Base-by-base conservation (phyloP, 768 basidiomycete species). In the Polyporus arcularius region DNA sequence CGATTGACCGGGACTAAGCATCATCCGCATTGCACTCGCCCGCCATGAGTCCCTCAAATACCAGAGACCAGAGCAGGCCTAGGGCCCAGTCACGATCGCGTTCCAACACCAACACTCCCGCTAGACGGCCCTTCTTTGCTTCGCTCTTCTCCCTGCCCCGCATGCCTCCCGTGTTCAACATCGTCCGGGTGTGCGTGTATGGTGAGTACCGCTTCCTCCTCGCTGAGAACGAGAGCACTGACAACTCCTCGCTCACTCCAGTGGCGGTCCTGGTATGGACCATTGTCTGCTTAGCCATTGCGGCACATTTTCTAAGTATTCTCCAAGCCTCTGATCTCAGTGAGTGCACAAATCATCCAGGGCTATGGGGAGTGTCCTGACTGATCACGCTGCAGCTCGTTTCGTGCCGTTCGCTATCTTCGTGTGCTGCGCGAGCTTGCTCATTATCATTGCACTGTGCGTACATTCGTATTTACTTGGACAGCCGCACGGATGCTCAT, bases 391-490 rank as follows among this genome's bases (percentile, higher is more conserved):
- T 51, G 8, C 67, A 94, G 92, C 92, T 76, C 90, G 87, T 76
- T 94, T 93, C 71, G 86, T 94, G 41, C 92, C 92, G 16, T 90
- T 92, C 70, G 87, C 92, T 55, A 82, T 94, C 70, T 93, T 93
- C 66, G 89, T 92, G 46, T 89, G 86, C 68, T 80, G 80, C 43
- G 83, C 82, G 40, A 90, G 88, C 69, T 70, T 92, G 70, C 73
- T 90, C 64, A 83, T 92, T 66, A 81, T 92, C 53, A 65, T 84
- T 43, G 74, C 83, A 57, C 81, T 94, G 90, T 90, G 65, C 69
- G 87, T 79, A 32, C 41, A 50, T 14, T 45, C 30, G 14, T 28
- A 38, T 59, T 35, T 4, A 39, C 30, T 46, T 31, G n/a, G 11
- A 39, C 14, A 12, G 4, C 64, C 15, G 67, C 51, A 16, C 47